Base-by-base conservation (phyloP, 2,329 filamentous ascomycete genomes). In the Colletotrichum theobromicola region DNA sequence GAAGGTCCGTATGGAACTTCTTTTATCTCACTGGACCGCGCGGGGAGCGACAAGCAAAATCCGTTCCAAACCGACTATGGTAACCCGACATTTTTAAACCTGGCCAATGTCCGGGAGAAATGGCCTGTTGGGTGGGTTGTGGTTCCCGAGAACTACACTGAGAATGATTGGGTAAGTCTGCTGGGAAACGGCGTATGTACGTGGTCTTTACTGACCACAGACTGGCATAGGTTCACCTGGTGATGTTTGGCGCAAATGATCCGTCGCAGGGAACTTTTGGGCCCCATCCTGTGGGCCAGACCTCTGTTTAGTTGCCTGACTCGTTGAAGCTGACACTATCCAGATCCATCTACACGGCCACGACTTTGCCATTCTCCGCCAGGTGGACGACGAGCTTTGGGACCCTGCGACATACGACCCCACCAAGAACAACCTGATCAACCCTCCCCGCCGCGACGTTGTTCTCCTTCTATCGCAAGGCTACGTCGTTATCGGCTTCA, bases 401-500 rank as follows among this genome's bases (percentile, higher is more conserved):
- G 66, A 69, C 55, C 62, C 67, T 9, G 70, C 16, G 71, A 53
- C 57, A 16, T 60, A 78, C 64, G 64, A 77, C 37, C 76, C 79
- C 1, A 63, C 60, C 8, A 69, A 46, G 28, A 71, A 77, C 26
- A 78, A 90, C 78, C 88, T 30, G 24, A 67, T 76, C n/a, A 78
- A 90, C 78, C 88, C 89, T 2, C 84, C 87, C 30, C 86, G 89
- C 5, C 85, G 89, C 28, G 89, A 91, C 76, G 86, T 87, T 1
- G 87, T 88, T 5, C 84, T 88, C 71, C 82, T 91, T 2, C 85
- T 84, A 1, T 77, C 78, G 1, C 75, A 77, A 13, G 88, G 88
- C 0, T 86, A 86, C 77, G 67, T 89, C 2, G 85, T 88, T 16
- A 81, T 90, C 63, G 88, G 86, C 4, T 87, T 89, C 76, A 81